phyloP scores from a whole-genome alignment of 768 basidiomycete genomes.

The Trametes sanguinea region DNA sequence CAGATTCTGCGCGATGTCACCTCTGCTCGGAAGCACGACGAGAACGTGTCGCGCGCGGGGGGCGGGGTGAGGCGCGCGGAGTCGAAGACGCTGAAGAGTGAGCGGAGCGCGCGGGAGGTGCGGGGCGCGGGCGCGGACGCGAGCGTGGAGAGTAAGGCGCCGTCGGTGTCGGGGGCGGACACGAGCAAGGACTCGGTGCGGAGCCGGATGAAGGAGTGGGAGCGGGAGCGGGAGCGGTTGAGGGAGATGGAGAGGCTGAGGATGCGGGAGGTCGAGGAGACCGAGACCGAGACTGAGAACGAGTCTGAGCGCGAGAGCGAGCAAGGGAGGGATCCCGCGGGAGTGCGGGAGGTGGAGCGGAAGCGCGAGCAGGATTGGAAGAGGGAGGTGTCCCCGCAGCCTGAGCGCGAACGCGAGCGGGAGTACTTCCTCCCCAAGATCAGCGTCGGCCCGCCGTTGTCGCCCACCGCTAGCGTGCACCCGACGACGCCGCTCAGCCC shows the following conservation, averaged over 20 bases:
- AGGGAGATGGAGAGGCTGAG: conserved; percentile 64
- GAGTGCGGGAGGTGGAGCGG: conserved; percentile 32
- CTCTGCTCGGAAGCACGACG: conserved; percentile 12
- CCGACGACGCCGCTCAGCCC: conserved; percentile 31
- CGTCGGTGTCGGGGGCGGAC: not conserved
- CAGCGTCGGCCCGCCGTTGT: conserved; percentile 19
- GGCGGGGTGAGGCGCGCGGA: too few species aligned
- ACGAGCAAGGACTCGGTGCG: conserved; percentile 38
- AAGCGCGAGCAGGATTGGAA: conserved; percentile 9
- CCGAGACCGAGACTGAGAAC: conserved; percentile 41
- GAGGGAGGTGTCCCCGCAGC: conserved; percentile 10
- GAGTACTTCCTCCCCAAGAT: conserved; percentile 22
- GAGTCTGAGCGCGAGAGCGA: conserved; percentile 32
- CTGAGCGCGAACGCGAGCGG: conserved; percentile 14
- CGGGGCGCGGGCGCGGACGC: not conserved
- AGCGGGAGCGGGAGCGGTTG: conserved; percentile 66
- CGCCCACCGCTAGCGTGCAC: conserved; percentile 20
- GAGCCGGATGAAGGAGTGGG: conserved; percentile 75
- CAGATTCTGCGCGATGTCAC: conserved; percentile 24
- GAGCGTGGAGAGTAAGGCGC: not conserved
- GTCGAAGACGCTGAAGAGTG: conserved; percentile 7
- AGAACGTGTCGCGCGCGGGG: not conserved
- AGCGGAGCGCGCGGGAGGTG: conserved; percentile 8
- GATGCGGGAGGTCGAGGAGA: conserved; percentile 50
- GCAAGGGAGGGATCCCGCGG: conserved; percentile 27